phyloP scores from a whole-genome alignment of 2,329 filamentous ascomycete genomes.

The Dothiorella sarmentorum region DNA sequence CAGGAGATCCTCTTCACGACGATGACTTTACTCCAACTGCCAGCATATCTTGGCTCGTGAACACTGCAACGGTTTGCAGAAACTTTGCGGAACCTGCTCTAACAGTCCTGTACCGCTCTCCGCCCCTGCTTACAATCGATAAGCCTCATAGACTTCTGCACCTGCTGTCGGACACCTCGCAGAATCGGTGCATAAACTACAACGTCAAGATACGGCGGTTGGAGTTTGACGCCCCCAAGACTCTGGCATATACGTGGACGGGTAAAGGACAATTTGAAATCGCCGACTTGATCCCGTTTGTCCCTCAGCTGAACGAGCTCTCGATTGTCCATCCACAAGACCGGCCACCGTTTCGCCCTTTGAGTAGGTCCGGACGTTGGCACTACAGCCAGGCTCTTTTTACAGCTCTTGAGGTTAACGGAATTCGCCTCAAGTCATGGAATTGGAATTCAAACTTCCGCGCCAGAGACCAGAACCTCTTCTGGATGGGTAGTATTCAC shows the following conservation, averaged over 20 bases:
- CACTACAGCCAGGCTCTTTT: constrained; percentile 66
- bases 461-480: constrained; percentile 20
- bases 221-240: constrained; percentile 63
- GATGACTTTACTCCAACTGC: constrained; percentile 42
- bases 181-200: constrained; percentile 53
- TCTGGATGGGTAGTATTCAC: constrained; percentile 46
- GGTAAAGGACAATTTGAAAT: constrained; percentile 56
- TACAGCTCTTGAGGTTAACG: constrained; percentile 53
- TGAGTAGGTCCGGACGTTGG: constrained; percentile 52
- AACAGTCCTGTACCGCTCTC: constrained; percentile 66
- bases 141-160: constrained; percentile 48
- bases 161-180: constrained; percentile 53
- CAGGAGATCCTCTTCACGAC: constrained; percentile 57
- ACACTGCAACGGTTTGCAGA: constrained; percentile 58
- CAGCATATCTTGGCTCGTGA: constrained; percentile 61
- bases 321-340: constrained; percentile 71
- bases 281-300: constrained; percentile 56
- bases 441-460: constrained; percentile 56
- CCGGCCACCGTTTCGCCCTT: constrained; percentile 58
- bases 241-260: constrained; percentile 53
- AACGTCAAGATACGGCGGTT: constrained; percentile 67
- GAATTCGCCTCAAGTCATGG: constrained; percentile 49
- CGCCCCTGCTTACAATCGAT: constrained; percentile 57
- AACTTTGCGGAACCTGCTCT: constrained; percentile 70
- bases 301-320: constrained; percentile 66